Percentiles rank a stretch among this genome's conserved stretches.
Conservation (phyloP, 257 asterid species). For the Thymus quinquecostatus region DNA sequence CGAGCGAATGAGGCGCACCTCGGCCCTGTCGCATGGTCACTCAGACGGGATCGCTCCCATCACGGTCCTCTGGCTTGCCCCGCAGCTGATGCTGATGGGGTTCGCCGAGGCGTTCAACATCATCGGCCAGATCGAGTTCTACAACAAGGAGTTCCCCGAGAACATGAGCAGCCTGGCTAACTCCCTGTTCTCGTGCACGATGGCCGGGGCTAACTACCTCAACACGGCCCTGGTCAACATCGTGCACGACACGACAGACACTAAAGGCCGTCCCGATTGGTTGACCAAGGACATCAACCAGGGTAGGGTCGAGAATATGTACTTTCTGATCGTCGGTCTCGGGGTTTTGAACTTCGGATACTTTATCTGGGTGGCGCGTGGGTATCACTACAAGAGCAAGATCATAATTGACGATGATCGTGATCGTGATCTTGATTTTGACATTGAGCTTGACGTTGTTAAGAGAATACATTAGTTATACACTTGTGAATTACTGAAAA, state of each 20-base stretch:
- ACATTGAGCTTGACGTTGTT: conserved; percentile 47
- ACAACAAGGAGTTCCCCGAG: too few relatives aligned
- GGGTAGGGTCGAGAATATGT: conserved; percentile 66
- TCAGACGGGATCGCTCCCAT: conserved; percentile 55
- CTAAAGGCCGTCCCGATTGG: conserved; percentile 72
- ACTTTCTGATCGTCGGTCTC: conserved; percentile 62
- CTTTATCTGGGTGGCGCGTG: conserved; percentile 56
- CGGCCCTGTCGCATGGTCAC: background rate
- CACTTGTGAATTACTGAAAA: background rate
- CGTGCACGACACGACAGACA: conserved; percentile 62
- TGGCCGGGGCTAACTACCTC: conserved; percentile 68
- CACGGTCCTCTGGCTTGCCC: conserved; percentile 81
- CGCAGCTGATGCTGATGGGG: conserved; percentile 88
- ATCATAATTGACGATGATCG: conserved; percentile 33
- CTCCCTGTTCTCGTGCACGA: background rate
- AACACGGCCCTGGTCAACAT: conserved; percentile 62
- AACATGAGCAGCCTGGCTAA: too few relatives aligned
- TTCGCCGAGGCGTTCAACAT: conserved; percentile 83
- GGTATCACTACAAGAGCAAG: conserved; percentile 38
- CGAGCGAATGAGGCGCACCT: too few relatives aligned
- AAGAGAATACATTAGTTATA: background rate
- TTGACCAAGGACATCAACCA: conserved; percentile 61
- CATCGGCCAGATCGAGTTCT: too few relatives aligned
- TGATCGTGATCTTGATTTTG: conserved; percentile 34
- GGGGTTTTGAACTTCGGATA: conserved; percentile 66